phyloP scores from a whole-genome alignment of 306 rosid species.

The Senna siamea region DNA sequence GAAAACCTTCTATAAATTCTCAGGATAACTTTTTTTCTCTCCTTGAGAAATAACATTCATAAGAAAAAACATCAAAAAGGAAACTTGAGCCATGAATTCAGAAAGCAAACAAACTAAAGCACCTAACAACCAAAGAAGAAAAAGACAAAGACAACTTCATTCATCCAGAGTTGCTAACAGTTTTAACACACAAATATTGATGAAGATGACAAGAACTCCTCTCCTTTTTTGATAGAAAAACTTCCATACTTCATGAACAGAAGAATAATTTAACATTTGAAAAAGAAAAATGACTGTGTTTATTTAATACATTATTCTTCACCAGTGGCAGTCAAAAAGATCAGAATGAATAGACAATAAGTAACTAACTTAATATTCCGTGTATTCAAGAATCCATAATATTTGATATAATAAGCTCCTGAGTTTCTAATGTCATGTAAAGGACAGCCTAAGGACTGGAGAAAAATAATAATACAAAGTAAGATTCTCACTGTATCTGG shows the following conservation, averaged over 20 bases:
- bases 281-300: not conserved
- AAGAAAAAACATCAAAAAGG: not conserved
- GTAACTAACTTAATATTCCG: constrained; percentile 23
- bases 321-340: constrained; percentile 13
- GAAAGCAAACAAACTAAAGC: constrained; percentile 12
- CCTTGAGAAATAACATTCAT: not conserved
- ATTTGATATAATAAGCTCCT: constrained; percentile 21
- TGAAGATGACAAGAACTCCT: not conserved
- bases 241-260: not conserved
- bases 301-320: not conserved
- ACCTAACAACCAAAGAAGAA: constrained; percentile 7
- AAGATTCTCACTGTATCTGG: constrained; percentile 71
- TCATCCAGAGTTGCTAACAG: not conserved
- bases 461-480: constrained; percentile 14
- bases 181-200: not conserved
- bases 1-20: not conserved
- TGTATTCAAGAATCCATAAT: constrained; percentile 15
- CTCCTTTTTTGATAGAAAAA: constrained; percentile 9
- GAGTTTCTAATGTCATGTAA: constrained; percentile 12
- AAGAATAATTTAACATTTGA: not conserved
- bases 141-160: not conserved
- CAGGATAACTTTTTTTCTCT: not conserved
- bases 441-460: constrained; percentile 17
- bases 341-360: not conserved
- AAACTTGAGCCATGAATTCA: not conserved